Evolutionary conservation across 1,284 basidiomycete species (phyloP), one percentile per base, ranked within the genome.

Genomic region (Meira nashicola): DNA sequence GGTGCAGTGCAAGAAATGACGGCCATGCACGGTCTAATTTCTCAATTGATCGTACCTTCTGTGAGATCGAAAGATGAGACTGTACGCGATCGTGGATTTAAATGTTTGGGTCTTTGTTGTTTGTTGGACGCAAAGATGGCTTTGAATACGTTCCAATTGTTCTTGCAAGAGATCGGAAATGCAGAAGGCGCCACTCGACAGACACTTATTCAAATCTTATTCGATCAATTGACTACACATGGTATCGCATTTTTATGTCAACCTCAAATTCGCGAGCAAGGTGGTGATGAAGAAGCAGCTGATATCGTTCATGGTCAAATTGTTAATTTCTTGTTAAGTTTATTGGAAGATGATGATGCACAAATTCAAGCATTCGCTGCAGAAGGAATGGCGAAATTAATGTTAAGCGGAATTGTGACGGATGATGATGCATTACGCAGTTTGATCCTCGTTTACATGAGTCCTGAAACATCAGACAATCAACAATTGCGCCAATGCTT

Each of bases 81-180:
- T 0, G 83, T 97, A 49, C 84, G 93, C 38, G 90, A 94, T 79
- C 87, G 89, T 68, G 94, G 92, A 0, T 83, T 96, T 12, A 82
- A 90, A 46, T 87, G 87, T 65, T 83, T 98, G 0, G 93, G 90
- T 0, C 80, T 98, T 8, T 93, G 91, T 77, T 93, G 89, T 75
- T 85, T 97, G 64, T 92, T 97, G 65, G 90, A 94, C 66, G 80
- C 80, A 86, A 87, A 88, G 72, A 91, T 94, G 86, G 94, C 94
- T 0, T 78, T 90, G 53, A 87, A 87, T 66, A 93, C 92, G 0
- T 92, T 97, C 80, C 88, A 90, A 57, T 83, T 97, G 0, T 94
- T 97, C 80, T 81, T 95, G 7, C 85, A 86, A 52, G 92, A 96
- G 79, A 84, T 92, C 0, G 86, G 89, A 69, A 82, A 83, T 19